phyloP scores from a whole-genome alignment of 176 grass and related monocot genomes.

The Carex parvula region DNA sequence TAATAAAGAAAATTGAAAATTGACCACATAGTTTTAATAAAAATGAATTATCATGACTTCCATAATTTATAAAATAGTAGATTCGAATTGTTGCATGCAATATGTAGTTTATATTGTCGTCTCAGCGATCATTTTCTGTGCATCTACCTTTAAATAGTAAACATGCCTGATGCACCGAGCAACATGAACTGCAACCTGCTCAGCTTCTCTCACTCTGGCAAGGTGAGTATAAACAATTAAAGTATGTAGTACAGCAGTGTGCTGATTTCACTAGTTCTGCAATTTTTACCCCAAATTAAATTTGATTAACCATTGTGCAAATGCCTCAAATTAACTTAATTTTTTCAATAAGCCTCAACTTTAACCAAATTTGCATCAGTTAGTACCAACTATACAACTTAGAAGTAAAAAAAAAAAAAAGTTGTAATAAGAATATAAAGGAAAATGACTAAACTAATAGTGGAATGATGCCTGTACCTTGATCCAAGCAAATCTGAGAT shows the following conservation, averaged over 20 bases:
- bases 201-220: slow-evolving; percentile 68
- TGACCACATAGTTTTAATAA: too few relatives aligned
- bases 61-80: too few relatives aligned
- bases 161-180: slow-evolving; percentile 60
- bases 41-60: too few relatives aligned
- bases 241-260: neutral
- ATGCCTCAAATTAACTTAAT: neutral
- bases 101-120: too few relatives aligned
- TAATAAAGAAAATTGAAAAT: too few relatives aligned
- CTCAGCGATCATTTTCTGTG: neutral
- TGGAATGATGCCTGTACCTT: neutral
- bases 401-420: neutral
- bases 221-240: slow-evolving; percentile 33
- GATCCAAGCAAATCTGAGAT: neutral
- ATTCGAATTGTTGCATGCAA: too few relatives aligned
- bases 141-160: slow-evolving; percentile 47
- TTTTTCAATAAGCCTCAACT: neutral
- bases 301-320: too few relatives aligned
- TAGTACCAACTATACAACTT: neutral
- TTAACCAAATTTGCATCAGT: neutral
- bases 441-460: neutral
- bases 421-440: neutral
- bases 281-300: too few relatives aligned
- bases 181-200: slow-evolving; percentile 56
- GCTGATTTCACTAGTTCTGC: neutral